These are phyloP conservation scores for Serendipita vermifera DNA, from an alignment of 768 basidiomycete genomes.

Conservation along the genomic window DNA sequence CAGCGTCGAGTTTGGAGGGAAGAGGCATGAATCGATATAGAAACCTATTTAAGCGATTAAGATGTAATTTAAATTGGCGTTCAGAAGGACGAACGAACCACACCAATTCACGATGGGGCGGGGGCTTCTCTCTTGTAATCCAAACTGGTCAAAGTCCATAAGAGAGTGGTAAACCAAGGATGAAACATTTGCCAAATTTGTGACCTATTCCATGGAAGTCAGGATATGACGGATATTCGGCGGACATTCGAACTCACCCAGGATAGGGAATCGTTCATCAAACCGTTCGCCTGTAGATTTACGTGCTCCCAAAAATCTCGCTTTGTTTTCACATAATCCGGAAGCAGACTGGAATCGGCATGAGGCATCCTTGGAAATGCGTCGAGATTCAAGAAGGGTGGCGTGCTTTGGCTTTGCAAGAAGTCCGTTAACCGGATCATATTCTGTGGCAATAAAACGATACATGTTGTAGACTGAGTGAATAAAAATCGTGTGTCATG, in stretches of 20 bases:
- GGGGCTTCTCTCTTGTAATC: slow-evolving; percentile 32
- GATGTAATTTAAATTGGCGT: neutral
- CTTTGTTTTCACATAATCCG: slow-evolving; percentile 58
- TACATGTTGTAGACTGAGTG: too few relatives aligned
- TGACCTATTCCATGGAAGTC: neutral
- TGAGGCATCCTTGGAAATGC: slow-evolving; percentile 48
- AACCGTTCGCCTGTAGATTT: too few relatives aligned
- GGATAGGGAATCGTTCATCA: too few relatives aligned
- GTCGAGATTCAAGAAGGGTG: too few relatives aligned
- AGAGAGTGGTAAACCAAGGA: slow-evolving; percentile 70
- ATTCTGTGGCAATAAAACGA: too few relatives aligned
- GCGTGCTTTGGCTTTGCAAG: too few relatives aligned
- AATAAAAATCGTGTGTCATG: too few relatives aligned
- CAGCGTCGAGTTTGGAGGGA: slow-evolving; percentile 33
- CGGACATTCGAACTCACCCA: too few relatives aligned
- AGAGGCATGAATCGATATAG: slow-evolving; percentile 57
- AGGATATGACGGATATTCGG: too few relatives aligned
- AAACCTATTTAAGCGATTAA: slow-evolving; percentile 45
- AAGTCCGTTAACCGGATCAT: too few relatives aligned
- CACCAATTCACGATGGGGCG: slow-evolving; percentile 72
- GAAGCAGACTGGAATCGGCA: slow-evolving; percentile 66
- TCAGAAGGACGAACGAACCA: slow-evolving; percentile 41
- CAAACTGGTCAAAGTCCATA: slow-evolving; percentile 56
- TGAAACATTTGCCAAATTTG: slow-evolving; percentile 41
- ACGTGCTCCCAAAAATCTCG: slow-evolving; percentile 68